Evolutionary conservation across 371 early-diverging fungal genomes (phyloP).

Genomic region (Saksenaea oblongispora): DNA sequence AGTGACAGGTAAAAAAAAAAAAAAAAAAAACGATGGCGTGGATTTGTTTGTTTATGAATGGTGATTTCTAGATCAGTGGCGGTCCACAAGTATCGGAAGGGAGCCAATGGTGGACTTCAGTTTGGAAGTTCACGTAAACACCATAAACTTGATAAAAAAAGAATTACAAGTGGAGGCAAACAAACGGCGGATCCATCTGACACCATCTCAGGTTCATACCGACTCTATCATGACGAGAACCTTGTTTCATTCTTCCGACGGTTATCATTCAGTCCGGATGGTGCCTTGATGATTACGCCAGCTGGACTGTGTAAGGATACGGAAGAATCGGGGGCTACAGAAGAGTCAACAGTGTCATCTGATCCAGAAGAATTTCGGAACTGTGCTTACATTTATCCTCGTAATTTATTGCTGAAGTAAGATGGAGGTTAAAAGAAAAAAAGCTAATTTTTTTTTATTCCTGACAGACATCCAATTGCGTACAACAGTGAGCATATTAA

Average conservation of each 20-base stretch:
- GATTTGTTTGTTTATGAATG: conserved; percentile 3
- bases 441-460: not conserved
- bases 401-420: conserved; percentile 35
- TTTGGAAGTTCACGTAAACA: conserved; percentile 31
- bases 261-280: conserved; percentile 89
- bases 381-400: conserved; percentile 43
- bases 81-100: conserved; percentile 34
- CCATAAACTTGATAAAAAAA: conserved; percentile 12
- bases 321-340: conserved; percentile 6
- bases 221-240: conserved; percentile 87
- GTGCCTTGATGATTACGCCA: conserved; percentile 81
- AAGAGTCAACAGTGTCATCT: conserved; percentile 9
- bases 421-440: conserved; percentile 13
- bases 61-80: conserved; percentile 51
- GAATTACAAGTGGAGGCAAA: conserved; percentile 15
- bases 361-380: conserved; percentile 30
- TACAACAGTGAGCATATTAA: conserved; percentile 74
- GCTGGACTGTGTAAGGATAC: conserved; percentile 66
- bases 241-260: conserved; percentile 92
- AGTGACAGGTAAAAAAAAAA: conserved; percentile 74
- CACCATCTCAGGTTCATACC: conserved; percentile 18
- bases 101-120: conserved; percentile 18
- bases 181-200: conserved; percentile 10
- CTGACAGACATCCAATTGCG: conserved; percentile 64
- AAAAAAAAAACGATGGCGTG: not conserved